Base-by-base conservation (phyloP, 306 rosid genomes). In the Citrullus amarus region DNA sequence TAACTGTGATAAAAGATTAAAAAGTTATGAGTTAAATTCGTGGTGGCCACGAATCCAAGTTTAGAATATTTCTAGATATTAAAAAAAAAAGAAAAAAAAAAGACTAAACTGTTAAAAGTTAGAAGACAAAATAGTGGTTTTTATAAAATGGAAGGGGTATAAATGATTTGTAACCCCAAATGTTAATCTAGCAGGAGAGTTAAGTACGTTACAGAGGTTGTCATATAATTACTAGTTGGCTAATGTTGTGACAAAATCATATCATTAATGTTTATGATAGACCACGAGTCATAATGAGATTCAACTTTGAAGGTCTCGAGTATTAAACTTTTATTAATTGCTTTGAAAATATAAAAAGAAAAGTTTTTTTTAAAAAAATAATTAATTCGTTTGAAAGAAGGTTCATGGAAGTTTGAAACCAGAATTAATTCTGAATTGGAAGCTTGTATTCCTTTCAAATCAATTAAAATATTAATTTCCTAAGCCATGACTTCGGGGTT, bases 231-330 rank as follows among this genome's bases (percentile, higher is more conserved):
- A 67, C 9, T 39, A 67, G 74, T 67, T 8, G 32, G 74, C 53
- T 67, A 38, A 67, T 67, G 30, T n/a, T 67, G 74, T 67, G 74
- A 67, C 74, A 67, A 67, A 67, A 67, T 67, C 53, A 67, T 67
- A 41, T 67, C 53, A n/a, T 7, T 18, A 18, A 67, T 39, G 53
- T 39, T 39, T 1, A 39, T 18, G 50, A 9, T 67, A 4, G 32
- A 5, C 53, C 17, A 41, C 17, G 53, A 67, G 74, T 67, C 32
- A 67, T 67, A n/a, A 67, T 67, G 51, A 67, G 30, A 67, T 67
- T 65, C 71, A 65, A 65, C 71, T 65, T 65, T 67, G 53, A 18
- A 39, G 53, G 74, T 41, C 74, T 67, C 74, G 53, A 67, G 74
- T 41, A 39, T 38, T 38, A 9, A 41, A 67, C n/a, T 9, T 67